Evolutionary conservation across 495 filamentous ascomycete genomes (phyloP).

Genomic region (Tuber brumale): DNA sequence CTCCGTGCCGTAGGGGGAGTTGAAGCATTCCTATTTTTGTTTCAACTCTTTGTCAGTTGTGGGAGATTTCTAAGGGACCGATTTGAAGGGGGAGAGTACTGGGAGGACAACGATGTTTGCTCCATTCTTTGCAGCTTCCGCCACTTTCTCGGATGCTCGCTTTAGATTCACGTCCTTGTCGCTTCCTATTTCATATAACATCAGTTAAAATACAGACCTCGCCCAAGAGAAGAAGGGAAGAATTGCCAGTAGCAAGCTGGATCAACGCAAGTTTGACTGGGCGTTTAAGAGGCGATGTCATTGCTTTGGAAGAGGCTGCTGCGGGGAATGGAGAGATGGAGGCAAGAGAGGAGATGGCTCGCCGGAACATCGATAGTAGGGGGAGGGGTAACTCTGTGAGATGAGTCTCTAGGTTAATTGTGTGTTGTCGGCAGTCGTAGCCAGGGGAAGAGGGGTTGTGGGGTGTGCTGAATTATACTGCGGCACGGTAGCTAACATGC

Average conservation of each 20-base stretch:
- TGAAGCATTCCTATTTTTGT: constrained; percentile 72
- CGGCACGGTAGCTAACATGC: neutral
- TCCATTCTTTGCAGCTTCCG: constrained; percentile 67
- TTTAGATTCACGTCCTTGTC: constrained; percentile 81
- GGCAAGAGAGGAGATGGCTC: constrained; percentile 18
- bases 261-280: constrained; percentile 75
- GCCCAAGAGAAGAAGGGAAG: constrained; percentile 1
- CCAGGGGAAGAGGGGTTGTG: neutral
- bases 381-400: neutral
- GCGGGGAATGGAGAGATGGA: constrained; percentile 10
- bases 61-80: neutral
- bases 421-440: neutral
- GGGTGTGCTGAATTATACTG: neutral
- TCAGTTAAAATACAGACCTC: neutral
- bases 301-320: constrained; percentile 28
- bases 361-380: constrained; percentile 24
- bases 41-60: constrained; percentile 44
- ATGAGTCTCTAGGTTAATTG: neutral
- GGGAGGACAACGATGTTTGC: constrained; percentile 67
- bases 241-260: constrained; percentile 64
- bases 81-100: neutral
- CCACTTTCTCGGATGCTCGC: constrained; percentile 72
- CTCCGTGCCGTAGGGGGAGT: constrained; percentile 87
- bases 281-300: constrained; percentile 58
- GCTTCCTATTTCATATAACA: constrained; percentile 49